Percentiles rank a stretch among this genome's conserved stretches.
These are phyloP conservation scores for Combretum micranthum DNA, from an alignment of 345 rosid species.

Conservation along the genomic window DNA sequence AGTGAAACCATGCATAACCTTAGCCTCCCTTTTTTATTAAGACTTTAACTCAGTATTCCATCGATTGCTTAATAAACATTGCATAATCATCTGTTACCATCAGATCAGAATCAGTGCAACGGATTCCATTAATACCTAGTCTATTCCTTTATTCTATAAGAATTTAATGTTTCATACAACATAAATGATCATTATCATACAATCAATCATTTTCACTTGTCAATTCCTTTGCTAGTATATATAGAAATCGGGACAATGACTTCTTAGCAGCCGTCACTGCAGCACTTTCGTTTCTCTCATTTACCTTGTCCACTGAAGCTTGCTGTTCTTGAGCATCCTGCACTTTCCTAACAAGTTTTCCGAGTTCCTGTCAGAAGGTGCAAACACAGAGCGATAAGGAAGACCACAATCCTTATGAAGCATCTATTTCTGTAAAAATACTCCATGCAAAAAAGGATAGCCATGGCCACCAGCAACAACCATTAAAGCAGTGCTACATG, in stretches of 20 bases:
- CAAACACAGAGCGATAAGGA: background rate
- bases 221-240: constrained; percentile 42
- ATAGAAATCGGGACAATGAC: constrained; percentile 52
- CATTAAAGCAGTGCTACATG: no score
- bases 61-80: no score
- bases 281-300: constrained; percentile 27
- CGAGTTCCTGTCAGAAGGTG: constrained; percentile 48
- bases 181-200: background rate
- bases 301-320: constrained; percentile 19
- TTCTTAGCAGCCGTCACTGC: constrained; percentile 34
- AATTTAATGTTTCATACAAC: no score
- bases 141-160: no score
- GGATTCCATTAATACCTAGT: no score
- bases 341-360: constrained; percentile 64
- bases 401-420: background rate
- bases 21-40: no score
- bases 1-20: no score
- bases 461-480: no score
- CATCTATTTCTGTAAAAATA: background rate
- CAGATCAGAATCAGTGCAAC: no score
- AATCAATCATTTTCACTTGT: constrained; percentile 13
- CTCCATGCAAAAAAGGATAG: background rate
- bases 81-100: no score
- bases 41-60: no score
- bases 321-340: constrained; percentile 38